These are phyloP conservation scores for Conringia planisiliqua DNA, from an alignment of 345 rosid species.

Conservation along the genomic window DNA sequence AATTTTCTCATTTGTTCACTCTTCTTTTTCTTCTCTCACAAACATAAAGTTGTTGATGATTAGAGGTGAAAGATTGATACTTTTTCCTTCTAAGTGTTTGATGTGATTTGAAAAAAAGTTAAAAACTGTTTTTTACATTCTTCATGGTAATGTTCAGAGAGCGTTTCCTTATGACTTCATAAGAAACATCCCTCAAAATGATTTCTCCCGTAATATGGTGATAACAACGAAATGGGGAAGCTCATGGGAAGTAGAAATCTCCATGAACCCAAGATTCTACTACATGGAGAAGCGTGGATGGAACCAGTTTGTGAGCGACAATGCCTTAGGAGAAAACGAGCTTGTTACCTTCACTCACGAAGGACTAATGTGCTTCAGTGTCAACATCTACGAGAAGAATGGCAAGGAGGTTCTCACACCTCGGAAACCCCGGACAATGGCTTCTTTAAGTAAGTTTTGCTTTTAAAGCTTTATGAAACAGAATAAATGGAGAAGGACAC, in stretches of 20 bases:
- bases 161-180: not conserved
- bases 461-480: not conserved
- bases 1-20: not conserved
- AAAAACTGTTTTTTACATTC: not conserved
- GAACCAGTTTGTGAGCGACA: slow-evolving; percentile 26
- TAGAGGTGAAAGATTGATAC: not conserved
- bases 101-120: not conserved
- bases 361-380: slow-evolving; percentile 9
- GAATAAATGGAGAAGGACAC: not conserved
- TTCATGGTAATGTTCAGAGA: not conserved
- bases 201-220: slow-evolving; percentile 21
- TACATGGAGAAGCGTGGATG: slow-evolving; percentile 30
- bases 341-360: slow-evolving; percentile 22
- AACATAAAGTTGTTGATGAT: not conserved
- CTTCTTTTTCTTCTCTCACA: not conserved
- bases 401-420: slow-evolving; percentile 4
- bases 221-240: slow-evolving; percentile 12
- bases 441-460: not conserved
- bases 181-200: not conserved
- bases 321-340: slow-evolving; percentile 26
- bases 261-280: slow-evolving; percentile 1
- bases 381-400: slow-evolving; percentile 9
- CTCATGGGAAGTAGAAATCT: slow-evolving; percentile 13
- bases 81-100: not conserved
- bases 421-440: not conserved